Percentiles rank a stretch among this genome's conserved stretches.
Conservation (phyloP, 2,329 filamentous ascomycete species). For the Penicillium sp. region DNA sequence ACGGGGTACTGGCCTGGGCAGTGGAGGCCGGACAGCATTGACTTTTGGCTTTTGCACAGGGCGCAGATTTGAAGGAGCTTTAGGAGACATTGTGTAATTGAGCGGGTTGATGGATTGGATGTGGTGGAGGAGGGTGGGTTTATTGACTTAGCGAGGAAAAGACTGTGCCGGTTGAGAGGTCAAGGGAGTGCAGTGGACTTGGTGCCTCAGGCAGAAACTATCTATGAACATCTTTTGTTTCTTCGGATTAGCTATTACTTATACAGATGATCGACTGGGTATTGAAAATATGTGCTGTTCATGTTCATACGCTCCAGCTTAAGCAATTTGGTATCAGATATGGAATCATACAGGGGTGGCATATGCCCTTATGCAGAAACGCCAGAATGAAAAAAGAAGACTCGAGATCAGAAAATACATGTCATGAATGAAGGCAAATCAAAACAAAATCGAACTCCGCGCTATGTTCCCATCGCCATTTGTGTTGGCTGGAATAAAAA, state of each 20-base stretch:
- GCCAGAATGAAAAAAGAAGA: not conserved
- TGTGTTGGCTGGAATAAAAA: not conserved
- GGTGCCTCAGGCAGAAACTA: slow-evolving; percentile 11
- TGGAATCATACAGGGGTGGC: slow-evolving; percentile 1
- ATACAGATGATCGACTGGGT: not conserved
- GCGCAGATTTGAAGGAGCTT: slow-evolving; percentile 1
- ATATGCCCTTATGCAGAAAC: slow-evolving; percentile 2
- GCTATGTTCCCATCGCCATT: not conserved
- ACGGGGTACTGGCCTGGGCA: slow-evolving; percentile 18
- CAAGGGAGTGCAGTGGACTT: slow-evolving; percentile 1
- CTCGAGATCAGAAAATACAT: not conserved
- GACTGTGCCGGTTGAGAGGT: not conserved
- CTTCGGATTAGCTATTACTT: not conserved
- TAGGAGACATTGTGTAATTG: slow-evolving; percentile 5
- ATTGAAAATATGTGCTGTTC: not conserved
- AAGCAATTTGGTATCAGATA: slow-evolving; percentile 2
- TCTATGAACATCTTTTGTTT: too few relatives aligned
- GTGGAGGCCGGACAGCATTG: not conserved
- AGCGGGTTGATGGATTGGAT: not conserved
- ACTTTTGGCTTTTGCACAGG: slow-evolving; percentile 4
- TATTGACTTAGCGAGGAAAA: not conserved
- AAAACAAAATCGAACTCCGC: not conserved
- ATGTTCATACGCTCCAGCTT: not conserved
- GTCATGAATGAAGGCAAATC: not conserved
- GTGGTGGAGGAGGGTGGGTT: not conserved